A percentile compares a stretch with the other conserved stretches of the same genome.
These are phyloP conservation scores for Clarireedia sp. DNA, from an alignment of 2,329 filamentous ascomycete species.

Conservation along the genomic window DNA sequence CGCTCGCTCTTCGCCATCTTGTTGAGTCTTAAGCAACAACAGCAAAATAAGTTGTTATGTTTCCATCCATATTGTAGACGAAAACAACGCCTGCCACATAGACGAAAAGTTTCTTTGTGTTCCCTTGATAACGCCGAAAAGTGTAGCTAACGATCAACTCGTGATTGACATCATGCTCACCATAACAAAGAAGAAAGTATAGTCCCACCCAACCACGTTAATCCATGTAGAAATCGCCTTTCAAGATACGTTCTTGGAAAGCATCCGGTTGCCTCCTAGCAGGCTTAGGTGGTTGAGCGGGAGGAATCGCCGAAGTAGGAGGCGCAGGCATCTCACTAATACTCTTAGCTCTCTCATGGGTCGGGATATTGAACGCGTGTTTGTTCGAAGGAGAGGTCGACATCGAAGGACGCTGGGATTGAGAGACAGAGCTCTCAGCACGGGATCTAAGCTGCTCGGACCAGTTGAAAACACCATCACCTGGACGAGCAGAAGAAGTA, in stretches of 20 bases:
- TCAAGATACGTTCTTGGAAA: constrained; percentile 93
- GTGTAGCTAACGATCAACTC: background rate
- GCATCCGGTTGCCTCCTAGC: constrained; percentile 68
- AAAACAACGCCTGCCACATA: background rate
- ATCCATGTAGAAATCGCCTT: constrained; percentile 98
- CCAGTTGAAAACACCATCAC: constrained; percentile 86
- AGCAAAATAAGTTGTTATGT: too few species aligned
- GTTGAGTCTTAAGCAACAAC: too few species aligned
- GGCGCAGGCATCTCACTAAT: constrained; percentile 56
- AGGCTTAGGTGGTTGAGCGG: constrained; percentile 35
- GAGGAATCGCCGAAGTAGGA: constrained; percentile 36
- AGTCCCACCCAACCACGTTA: constrained; percentile 32
- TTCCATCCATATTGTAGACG: constrained; percentile 10
- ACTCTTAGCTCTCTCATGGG: constrained; percentile 63
- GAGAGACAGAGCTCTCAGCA: constrained; percentile 68
- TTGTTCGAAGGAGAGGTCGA: constrained; percentile 41
- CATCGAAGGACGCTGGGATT: constrained; percentile 47
- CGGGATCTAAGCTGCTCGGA: constrained; percentile 89
- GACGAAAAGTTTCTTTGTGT: background rate
- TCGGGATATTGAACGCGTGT: constrained; percentile 24
- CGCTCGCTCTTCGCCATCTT: background rate
- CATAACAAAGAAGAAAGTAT: background rate
- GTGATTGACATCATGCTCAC: background rate
- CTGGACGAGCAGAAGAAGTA: constrained; percentile 59
- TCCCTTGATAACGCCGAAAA: background rate